Evolutionary conservation across 768 basidiomycete species (phyloP), one percentile per base, ranked within the genome.

Genomic region (Dioszegia hungarica): DNA sequence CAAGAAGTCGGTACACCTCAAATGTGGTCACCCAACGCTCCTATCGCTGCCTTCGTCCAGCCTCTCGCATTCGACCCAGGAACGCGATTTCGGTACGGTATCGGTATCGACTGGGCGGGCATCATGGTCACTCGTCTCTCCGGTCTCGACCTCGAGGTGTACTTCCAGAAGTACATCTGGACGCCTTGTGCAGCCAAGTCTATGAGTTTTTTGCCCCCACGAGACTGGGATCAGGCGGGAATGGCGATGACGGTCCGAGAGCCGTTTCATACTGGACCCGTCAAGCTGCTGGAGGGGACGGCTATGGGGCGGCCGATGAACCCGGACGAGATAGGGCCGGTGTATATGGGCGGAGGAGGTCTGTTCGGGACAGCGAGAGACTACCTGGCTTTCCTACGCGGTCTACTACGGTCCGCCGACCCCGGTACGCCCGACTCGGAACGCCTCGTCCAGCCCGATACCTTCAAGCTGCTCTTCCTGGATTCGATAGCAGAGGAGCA

Each of bases 321-420:
- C 17, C 29, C 54, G 27, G 46, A 40, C n/a, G 31, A 56, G 39
- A 34, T 60, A 24, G 37, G 46, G 9, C 43, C 52, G 31, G 15
- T 38, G 6, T 33, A 38, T 25, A 15, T 36, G 12, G 62, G 55
- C 12, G 62, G 62, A 9, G 59, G 45, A 15, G 62, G 62, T 12
- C 31, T 64, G 29, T 64, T 48, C 34, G 62, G 62, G 19, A 60
- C 62, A 10, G 50, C 56, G 4, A 39, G 52, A 38, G 62, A 64
- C 34, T 64, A 64, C 43, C 44, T 64, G 5, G 31, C 45, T 8
- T 56, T 64, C 29, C 49, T 64, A 11, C 41, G 46, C 14, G n/a
- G 38, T 31, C 31, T 62, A 4, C 51, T 62, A 6, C 39, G 44
- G 1, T 55, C 44, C 3, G 48, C 46, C 20, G 40, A 56, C 36